These are phyloP conservation scores for Cryptosporidium viatorum DNA, from an alignment of 169 alveolate genomes.

Conservation along the genomic window DNA sequence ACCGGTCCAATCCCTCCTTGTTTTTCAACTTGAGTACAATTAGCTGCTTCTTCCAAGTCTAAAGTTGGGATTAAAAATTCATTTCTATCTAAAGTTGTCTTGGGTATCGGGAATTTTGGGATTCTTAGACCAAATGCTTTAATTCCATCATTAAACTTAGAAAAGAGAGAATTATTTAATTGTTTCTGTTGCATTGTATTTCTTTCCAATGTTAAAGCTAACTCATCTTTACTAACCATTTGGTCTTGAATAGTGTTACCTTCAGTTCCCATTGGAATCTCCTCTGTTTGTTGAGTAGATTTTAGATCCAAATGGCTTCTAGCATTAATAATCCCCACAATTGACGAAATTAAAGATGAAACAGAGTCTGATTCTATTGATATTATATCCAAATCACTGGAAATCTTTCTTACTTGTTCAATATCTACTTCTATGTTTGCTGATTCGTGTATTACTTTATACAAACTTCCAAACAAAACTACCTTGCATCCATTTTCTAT, in stretches of 20 bases:
- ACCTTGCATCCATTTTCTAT: slow-evolving; percentile 46
- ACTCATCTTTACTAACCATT: not conserved
- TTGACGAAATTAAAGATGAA: slow-evolving; percentile 31
- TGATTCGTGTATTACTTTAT: slow-evolving; percentile 35
- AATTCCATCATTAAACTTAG: slow-evolving; percentile 69
- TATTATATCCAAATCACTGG: slow-evolving; percentile 41
- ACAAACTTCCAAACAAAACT: slow-evolving; percentile 47
- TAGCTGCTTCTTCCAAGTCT: slow-evolving; percentile 24
- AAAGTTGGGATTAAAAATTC: slow-evolving; percentile 48
- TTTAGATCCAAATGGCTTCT: slow-evolving; percentile 6
- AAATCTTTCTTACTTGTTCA: slow-evolving; percentile 42
- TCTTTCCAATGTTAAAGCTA: not conserved
- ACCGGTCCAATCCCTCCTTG: slow-evolving; percentile 61
- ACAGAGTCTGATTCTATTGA: slow-evolving; percentile 58
- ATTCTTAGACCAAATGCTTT: slow-evolving; percentile 57
- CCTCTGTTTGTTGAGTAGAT: not conserved
- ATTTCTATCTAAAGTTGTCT: not conserved
- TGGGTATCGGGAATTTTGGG: slow-evolving; percentile 26
- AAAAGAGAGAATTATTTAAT: slow-evolving; percentile 23
- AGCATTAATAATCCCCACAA: slow-evolving; percentile 53
- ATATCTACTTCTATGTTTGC: slow-evolving; percentile 18
- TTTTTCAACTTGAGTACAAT: not conserved
- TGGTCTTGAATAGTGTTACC: not conserved
- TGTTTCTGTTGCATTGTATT: slow-evolving; percentile 15
- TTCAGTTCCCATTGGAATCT: not conserved